These are phyloP conservation scores for Picea abies DNA, from an alignment of 83 land plant genomes.

Conservation along the genomic window DNA sequence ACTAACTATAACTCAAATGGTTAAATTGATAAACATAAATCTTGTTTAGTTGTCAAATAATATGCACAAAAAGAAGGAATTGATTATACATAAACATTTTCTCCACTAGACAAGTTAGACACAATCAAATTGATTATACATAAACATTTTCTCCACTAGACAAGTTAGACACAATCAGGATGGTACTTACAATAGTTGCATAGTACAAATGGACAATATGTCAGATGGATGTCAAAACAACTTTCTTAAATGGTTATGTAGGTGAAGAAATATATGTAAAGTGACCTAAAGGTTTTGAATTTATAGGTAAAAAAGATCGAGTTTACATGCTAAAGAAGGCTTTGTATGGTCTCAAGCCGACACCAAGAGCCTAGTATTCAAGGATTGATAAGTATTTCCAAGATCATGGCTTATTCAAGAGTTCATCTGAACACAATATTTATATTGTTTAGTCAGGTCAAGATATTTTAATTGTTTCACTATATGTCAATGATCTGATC, in stretches of 20 bases:
- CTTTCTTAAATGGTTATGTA: background rate
- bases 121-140: too few relatives aligned
- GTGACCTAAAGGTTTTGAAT: background rate
- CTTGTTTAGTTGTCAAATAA: background rate
- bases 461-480: too few relatives aligned
- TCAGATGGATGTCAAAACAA: background rate
- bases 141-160: too few relatives aligned
- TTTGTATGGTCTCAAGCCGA: background rate
- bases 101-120: background rate
- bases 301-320: background rate
- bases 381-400: constrained; percentile 13
- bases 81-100: background rate
- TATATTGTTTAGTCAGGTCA: too few relatives aligned
- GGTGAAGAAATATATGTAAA: background rate
- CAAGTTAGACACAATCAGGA: too few relatives aligned
- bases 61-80: background rate
- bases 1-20: background rate
- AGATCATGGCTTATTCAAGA: constrained; percentile 19
- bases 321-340: background rate
- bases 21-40: background rate
- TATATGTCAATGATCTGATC: constrained; percentile 28
- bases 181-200: background rate
- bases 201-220: background rate
- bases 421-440: too few relatives aligned
- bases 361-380: background rate